These are phyloP conservation scores for rapeseed (Brassica napus) DNA, from an alignment of 345 rosid species.

Conservation along the genomic window Da-Ae NC_063441.1:7948001-7948500, in stretches of 20 bases:
- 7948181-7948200: conserved; percentile 42
- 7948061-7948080: conserved; percentile 62
- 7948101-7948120: conserved; percentile 43
- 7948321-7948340: conserved; percentile 54
- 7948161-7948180: conserved; percentile 50
- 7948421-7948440: conserved; percentile 63
- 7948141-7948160: conserved; percentile 35
- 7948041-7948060: conserved; percentile 56
- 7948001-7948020: conserved; percentile 62
- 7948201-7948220: conserved; percentile 31
- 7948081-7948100: conserved; percentile 57
- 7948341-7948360: conserved; percentile 65
- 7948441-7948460: conserved; percentile 54
- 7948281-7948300: conserved; percentile 35
- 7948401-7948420: conserved; percentile 27
- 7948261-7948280: conserved; percentile 33
- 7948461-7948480: conserved; percentile 85
- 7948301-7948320: conserved; percentile 51
- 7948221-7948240: conserved; percentile 50
- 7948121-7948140: conserved; percentile 48
- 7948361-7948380: conserved; percentile 43
- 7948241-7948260: conserved; percentile 39
- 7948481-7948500: conserved; percentile 78
- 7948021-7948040: conserved; percentile 61
- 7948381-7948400: conserved; percentile 40